Conservation (phyloP, 495 filamentous ascomycete species). For the Mytilinidion resinicola region DNA sequence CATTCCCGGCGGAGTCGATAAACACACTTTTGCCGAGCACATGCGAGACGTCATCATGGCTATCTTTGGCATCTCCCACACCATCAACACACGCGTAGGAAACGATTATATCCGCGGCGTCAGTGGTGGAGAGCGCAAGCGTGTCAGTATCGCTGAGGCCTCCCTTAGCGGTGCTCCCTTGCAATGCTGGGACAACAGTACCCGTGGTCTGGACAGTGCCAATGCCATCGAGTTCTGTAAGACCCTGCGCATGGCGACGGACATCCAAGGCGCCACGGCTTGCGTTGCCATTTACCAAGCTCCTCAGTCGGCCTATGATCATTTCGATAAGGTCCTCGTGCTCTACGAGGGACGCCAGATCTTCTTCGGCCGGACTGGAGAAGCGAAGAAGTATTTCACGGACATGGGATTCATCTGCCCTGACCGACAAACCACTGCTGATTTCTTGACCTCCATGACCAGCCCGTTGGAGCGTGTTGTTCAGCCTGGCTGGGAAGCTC, state of each 20-base stretch:
- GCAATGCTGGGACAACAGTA: slow-evolving; percentile 42
- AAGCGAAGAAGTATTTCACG: slow-evolving; percentile 37
- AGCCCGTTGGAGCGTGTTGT: slow-evolving; percentile 57
- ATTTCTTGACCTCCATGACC: slow-evolving; percentile 70
- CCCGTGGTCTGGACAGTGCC: slow-evolving; percentile 39
- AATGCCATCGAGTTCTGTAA: slow-evolving; percentile 42
- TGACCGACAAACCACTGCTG: slow-evolving; percentile 56
- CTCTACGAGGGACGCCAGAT: slow-evolving; percentile 40
- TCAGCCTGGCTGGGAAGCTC: slow-evolving; percentile 53
- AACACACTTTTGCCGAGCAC: slow-evolving; percentile 29
- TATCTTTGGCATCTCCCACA: slow-evolving; percentile 40
- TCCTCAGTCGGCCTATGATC: slow-evolving; percentile 36
- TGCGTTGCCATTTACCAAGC: slow-evolving; percentile 40
- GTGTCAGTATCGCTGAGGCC: slow-evolving; percentile 41
- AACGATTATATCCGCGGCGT: slow-evolving; percentile 42
- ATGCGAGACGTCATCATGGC: slow-evolving; percentile 42
- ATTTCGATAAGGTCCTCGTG: slow-evolving; percentile 39
- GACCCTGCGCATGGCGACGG: slow-evolving; percentile 36
- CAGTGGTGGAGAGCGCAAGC: slow-evolving; percentile 39
- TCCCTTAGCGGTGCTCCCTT: slow-evolving; percentile 33
- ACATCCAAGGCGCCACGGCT: slow-evolving; percentile 34
- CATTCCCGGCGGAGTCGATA: slow-evolving; percentile 33
- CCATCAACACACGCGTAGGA: slow-evolving; percentile 38
- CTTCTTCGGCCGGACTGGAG: slow-evolving; percentile 32
- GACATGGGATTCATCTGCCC: slow-evolving; percentile 57